A percentile compares a stretch with the other conserved stretches of the same genome.
Evolutionary conservation across 257 asterid species (phyloP).

Genomic region (Fraxinus americana): DNA sequence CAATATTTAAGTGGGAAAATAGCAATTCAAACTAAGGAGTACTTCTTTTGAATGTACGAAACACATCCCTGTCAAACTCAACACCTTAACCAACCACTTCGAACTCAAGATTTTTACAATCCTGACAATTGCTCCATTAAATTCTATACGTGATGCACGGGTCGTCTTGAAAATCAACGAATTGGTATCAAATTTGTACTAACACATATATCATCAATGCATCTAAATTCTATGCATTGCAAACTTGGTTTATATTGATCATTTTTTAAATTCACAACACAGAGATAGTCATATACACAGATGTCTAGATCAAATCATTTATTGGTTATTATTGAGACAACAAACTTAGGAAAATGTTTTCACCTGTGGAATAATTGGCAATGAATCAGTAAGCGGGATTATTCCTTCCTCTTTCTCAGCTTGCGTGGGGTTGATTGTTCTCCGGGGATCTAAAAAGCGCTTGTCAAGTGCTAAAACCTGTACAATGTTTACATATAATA

Average conservation of each 20-base stretch:
- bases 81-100: background rate
- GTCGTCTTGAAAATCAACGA: background rate
- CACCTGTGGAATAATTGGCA: slow-evolving; percentile 97
- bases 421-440: slow-evolving; percentile 85
- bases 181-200: background rate
- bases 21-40: background rate
- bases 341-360: slow-evolving; percentile 16
- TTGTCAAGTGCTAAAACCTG: slow-evolving; percentile 99
- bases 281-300: slow-evolving; percentile 5
- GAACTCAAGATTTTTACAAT: background rate
- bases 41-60: background rate
- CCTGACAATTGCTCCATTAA: background rate
- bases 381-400: slow-evolving; percentile 90
- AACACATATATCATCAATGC: background rate
- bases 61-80: background rate
- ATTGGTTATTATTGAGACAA: slow-evolving; percentile 12
- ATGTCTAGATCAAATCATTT: background rate
- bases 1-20: background rate
- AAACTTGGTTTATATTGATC: background rate
- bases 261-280: slow-evolving; percentile 3
- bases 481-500: slow-evolving; percentile 18
- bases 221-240: background rate
- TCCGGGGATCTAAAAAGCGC: slow-evolving; percentile 90
- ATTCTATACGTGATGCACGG: background rate
- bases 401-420: slow-evolving; percentile 99